Conservation (phyloP, 331 rosid genomes). For the Malus hybrid region DNA sequence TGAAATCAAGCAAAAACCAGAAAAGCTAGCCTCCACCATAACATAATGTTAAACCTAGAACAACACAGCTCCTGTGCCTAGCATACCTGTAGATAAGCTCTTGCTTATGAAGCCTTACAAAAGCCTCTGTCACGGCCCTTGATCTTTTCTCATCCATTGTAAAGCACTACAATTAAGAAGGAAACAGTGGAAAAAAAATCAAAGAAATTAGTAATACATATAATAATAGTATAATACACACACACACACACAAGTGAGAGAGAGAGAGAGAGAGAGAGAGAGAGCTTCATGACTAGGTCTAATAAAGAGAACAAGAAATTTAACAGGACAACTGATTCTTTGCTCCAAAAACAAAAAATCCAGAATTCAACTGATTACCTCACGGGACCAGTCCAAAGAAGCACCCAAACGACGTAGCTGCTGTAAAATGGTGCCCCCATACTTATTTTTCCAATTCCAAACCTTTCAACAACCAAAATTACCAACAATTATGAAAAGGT, state of each 20-base stretch:
- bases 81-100: slow-evolving; percentile 76
- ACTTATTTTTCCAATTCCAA: slow-evolving; percentile 86
- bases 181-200: not conserved
- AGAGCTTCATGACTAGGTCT: no score
- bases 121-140: slow-evolving; percentile 82
- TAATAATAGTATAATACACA: no score
- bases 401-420: slow-evolving; percentile 87
- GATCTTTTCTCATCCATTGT: slow-evolving; percentile 93
- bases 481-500: not conserved
- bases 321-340: no score
- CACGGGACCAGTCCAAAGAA: slow-evolving; percentile 95
- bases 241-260: no score
- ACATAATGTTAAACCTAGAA: no score
- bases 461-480: slow-evolving; percentile 42
- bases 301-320: no score
- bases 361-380: slow-evolving; percentile 31
- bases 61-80: not conserved
- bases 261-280: not conserved
- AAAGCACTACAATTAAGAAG: slow-evolving; percentile 48
- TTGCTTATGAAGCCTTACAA: slow-evolving; percentile 64
- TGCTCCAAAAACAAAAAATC: not conserved
- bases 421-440: slow-evolving; percentile 73
- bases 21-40: no score
- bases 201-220: not conserved
- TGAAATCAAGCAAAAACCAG: no score